phyloP scores from a whole-genome alignment of 2,329 filamentous ascomycete genomes.

The Aureobasidium melanogenum region DNA sequence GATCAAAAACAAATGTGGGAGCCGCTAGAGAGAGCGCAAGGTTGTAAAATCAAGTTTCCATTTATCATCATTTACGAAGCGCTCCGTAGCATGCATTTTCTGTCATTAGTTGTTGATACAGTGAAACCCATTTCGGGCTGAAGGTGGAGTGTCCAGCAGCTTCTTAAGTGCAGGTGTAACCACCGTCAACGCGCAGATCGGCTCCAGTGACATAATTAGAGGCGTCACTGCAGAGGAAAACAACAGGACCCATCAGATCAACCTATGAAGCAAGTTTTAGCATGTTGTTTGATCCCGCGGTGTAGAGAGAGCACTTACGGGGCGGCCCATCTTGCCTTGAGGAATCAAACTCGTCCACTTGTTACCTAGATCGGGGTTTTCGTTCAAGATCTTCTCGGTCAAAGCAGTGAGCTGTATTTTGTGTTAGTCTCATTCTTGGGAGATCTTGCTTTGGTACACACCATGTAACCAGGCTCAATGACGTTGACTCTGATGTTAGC shows the following conservation, averaged over 20 bases:
- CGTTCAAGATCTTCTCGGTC: slow-evolving; percentile 87
- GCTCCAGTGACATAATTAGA: slow-evolving; percentile 58
- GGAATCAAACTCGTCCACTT: slow-evolving; percentile 92
- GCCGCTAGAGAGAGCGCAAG: neutral
- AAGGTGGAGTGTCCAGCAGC: neutral
- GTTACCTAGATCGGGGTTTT: slow-evolving; percentile 80
- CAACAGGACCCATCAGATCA: slow-evolving; percentile 88
- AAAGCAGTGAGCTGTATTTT: slow-evolving; percentile 35
- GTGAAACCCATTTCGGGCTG: neutral
- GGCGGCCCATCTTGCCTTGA: slow-evolving; percentile 84
- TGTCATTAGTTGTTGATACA: slow-evolving; percentile 10
- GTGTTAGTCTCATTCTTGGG: slow-evolving; percentile 11
- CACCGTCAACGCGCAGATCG: slow-evolving; percentile 35
- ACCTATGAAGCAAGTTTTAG: slow-evolving; percentile 32
- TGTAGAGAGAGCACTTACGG: slow-evolving; percentile 27
- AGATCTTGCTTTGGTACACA: slow-evolving; percentile 52
- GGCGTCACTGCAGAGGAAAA: slow-evolving; percentile 75
- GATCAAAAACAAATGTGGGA: neutral
- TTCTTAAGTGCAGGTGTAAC: slow-evolving; percentile 31
- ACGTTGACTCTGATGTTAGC: slow-evolving; percentile 88
- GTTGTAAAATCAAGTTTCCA: neutral
- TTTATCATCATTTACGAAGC: slow-evolving; percentile 1
- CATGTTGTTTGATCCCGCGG: neutral
- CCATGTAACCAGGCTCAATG: slow-evolving; percentile 92
- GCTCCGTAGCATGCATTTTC: neutral